Conservation (phyloP, 805 yeast species). For the Wickerhamiella brachini region DNA sequence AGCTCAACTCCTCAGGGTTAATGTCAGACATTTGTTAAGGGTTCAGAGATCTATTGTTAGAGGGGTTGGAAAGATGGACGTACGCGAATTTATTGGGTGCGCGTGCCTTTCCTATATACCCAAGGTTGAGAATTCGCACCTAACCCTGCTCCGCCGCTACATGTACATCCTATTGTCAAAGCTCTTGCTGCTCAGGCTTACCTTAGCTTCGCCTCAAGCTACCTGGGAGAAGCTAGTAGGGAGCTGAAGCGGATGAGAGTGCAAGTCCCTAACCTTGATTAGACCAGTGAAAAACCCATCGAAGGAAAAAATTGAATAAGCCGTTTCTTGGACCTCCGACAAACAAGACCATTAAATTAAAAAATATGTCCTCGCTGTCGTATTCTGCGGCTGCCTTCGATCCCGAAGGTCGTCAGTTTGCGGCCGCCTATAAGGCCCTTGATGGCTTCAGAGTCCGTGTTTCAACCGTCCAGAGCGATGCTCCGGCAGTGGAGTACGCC, state of each 20-base stretch:
- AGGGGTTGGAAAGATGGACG: background rate
- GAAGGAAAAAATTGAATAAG: background rate
- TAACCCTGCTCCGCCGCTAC: background rate
- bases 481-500: conserved; percentile 32
- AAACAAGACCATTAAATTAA: no score
- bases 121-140: background rate
- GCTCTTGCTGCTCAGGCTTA: no score
- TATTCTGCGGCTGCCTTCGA: conserved; percentile 35
- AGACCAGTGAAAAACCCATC: background rate
- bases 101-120: background rate
- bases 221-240: no score
- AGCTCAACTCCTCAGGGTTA: conserved; percentile 24
- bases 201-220: no score
- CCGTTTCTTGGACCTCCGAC: conserved; percentile 7
- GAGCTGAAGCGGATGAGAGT: no score
- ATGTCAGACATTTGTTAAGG: conserved; percentile 14
- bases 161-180: no score
- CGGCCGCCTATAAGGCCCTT: conserved; percentile 51
- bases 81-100: background rate
- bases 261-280: background rate
- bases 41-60: background rate
- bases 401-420: conserved; percentile 45
- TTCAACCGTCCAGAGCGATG: conserved; percentile 35
- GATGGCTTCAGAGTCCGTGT: conserved; percentile 60
- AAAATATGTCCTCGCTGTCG: conserved; percentile 3